Conservation (phyloP, 2,329 filamentous ascomycete species). For the Colletotrichum musicola region DNA sequence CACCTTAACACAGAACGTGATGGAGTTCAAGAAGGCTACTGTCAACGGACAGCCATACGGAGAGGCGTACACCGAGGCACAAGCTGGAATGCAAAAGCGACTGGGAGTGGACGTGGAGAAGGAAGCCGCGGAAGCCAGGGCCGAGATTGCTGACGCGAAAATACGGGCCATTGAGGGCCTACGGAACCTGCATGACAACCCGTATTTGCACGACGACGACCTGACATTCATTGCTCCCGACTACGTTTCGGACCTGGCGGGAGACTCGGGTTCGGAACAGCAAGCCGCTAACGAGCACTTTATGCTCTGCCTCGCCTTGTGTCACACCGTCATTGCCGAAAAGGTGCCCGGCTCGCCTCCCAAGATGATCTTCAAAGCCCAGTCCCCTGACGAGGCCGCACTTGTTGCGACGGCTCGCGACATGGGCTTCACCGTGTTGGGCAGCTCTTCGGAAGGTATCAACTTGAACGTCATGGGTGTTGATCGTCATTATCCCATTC, state of each 20-base stretch:
- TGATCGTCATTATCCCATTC: constrained; percentile 85
- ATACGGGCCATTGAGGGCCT: constrained; percentile 78
- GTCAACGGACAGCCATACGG: constrained; percentile 97
- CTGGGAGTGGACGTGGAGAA: constrained; percentile 88
- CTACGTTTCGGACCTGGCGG: constrained; percentile 85
- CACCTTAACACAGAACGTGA: constrained; percentile 90
- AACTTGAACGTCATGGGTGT: constrained; percentile 88
- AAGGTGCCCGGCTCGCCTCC: constrained; percentile 90
- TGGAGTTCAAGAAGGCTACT: constrained; percentile 99
- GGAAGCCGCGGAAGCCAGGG: constrained; percentile 78
- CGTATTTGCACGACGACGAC: constrained; percentile 89
- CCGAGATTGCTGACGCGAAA: constrained; percentile 85
- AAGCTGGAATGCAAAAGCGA: constrained; percentile 95
- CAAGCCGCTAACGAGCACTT: constrained; percentile 85
- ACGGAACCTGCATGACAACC: constrained; percentile 86
- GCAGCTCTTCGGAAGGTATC: constrained; percentile 82
- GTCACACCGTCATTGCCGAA: constrained; percentile 95
- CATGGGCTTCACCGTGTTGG: constrained; percentile 93
- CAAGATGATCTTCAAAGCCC: constrained; percentile 93
- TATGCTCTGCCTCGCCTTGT: constrained; percentile 95
- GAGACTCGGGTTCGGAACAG: constrained; percentile 82
- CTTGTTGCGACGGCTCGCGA: constrained; percentile 94
- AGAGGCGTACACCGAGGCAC: constrained; percentile 97
- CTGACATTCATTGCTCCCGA: constrained; percentile 93
- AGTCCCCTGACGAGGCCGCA: constrained; percentile 96